A percentile compares a stretch with the other conserved stretches of the same genome.
Evolutionary conservation across 139 green algal genomes (phyloP).

Genomic region (Trebouxia sp.): DNA sequence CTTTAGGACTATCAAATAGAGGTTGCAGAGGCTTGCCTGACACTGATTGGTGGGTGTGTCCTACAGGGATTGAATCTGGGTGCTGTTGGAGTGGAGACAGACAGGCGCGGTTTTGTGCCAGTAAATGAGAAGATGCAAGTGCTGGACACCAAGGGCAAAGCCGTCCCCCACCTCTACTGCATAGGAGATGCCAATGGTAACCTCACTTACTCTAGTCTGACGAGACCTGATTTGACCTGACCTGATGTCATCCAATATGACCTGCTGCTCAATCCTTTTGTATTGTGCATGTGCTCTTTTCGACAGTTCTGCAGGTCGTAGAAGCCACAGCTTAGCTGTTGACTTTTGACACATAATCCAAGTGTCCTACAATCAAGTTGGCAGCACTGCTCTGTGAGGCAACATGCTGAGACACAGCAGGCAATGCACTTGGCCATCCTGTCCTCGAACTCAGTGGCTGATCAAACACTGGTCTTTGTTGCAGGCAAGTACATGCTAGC

Average conservation of each 20-base stretch:
- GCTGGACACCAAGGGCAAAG: conserved; percentile 66
- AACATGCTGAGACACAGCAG: background rate
- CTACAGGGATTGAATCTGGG: conserved; percentile 81
- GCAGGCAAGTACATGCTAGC: conserved; percentile 92
- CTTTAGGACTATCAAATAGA: no score
- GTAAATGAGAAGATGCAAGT: conserved; percentile 96
- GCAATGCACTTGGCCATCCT: background rate
- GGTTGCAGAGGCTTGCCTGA: no score
- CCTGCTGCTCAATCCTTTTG: background rate
- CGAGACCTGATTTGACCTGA: no score
- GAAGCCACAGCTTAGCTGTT: background rate
- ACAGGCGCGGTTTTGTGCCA: conserved; percentile 93
- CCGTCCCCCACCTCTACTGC: conserved; percentile 90
- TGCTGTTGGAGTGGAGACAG: conserved; percentile 73
- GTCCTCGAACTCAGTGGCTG: background rate
- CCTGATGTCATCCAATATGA: background rate
- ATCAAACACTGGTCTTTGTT: background rate
- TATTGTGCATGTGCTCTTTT: no score
- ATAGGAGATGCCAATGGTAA: conserved; percentile 99
- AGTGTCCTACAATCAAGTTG: background rate
- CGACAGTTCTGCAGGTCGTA: no score
- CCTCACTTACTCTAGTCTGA: conserved; percentile 34
- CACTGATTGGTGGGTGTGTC: background rate
- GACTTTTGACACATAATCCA: background rate
- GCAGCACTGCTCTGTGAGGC: no score